These are phyloP conservation scores for Lentinula novae-zelandiae DNA, from an alignment of 1,284 basidiomycete species.

Conservation along the genomic window DNA sequence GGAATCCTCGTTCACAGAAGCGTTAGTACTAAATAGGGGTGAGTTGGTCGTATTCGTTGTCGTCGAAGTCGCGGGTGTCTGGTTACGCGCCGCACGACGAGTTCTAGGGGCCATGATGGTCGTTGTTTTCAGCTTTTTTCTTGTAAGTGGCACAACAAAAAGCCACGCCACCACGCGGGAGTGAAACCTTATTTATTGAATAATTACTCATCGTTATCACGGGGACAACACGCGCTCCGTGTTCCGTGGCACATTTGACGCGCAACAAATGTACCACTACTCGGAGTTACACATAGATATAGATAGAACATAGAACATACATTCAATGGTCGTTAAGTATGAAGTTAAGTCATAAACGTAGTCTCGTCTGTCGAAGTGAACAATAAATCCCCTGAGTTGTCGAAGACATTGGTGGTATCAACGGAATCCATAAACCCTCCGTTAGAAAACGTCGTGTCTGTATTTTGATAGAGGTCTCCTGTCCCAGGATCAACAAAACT, in stretches of 20 bases:
- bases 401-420: neutral
- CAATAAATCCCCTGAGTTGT: neutral
- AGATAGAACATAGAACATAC: neutral
- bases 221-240: neutral
- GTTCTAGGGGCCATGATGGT: constrained; percentile 17
- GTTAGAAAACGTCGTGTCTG: neutral
- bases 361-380: neutral
- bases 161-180: neutral
- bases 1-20: constrained; percentile 30
- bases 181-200: constrained; percentile 1
- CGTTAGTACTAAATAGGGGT: constrained; percentile 42
- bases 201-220: neutral
- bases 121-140: neutral
- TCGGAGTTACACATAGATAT: neutral
- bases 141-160: neutral
- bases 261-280: neutral
- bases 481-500: neutral
- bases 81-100: constrained; percentile 15
- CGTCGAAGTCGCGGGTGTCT: constrained; percentile 26
- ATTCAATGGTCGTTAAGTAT: neutral
- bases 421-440: neutral
- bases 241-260: neutral
- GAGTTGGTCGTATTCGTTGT: constrained; percentile 31
- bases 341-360: neutral
- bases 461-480: neutral